Conservation (phyloP, 2,329 filamentous ascomycete genomes). For the Chaetomiaceae sp. region DNA sequence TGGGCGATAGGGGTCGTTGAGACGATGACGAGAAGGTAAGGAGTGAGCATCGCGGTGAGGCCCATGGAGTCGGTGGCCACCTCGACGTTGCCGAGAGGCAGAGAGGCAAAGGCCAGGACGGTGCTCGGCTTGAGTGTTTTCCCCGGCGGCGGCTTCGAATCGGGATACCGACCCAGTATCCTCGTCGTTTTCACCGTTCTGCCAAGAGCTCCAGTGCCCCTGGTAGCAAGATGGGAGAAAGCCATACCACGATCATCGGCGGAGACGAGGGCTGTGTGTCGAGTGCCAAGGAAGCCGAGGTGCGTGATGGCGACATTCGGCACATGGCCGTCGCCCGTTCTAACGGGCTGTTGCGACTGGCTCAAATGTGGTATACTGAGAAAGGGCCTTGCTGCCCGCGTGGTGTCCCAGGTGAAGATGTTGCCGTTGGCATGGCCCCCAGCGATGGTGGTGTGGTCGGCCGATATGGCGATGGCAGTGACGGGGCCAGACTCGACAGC, state of each 20-base stretch:
- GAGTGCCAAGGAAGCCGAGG: slow-evolving; percentile 87
- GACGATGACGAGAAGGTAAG: slow-evolving; percentile 91
- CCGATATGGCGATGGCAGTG: slow-evolving; percentile 82
- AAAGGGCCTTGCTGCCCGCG: slow-evolving; percentile 76
- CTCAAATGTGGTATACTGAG: slow-evolving; percentile 77
- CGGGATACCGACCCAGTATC: slow-evolving; percentile 85
- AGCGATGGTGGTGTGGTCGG: slow-evolving; percentile 87
- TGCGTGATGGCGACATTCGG: slow-evolving; percentile 74
- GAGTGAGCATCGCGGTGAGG: slow-evolving; percentile 89
- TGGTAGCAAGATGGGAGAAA: slow-evolving; percentile 90
- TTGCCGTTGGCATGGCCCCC: slow-evolving; percentile 83
- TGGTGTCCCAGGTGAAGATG: slow-evolving; percentile 96
- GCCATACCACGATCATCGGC: slow-evolving; percentile 96
- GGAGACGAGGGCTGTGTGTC: slow-evolving; percentile 90
- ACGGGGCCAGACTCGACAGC: slow-evolving; percentile 86
- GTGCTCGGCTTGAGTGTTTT: slow-evolving; percentile 84
- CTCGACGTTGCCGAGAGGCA: slow-evolving; percentile 92
- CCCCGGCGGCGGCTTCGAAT: slow-evolving; percentile 53
- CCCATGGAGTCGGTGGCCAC: slow-evolving; percentile 82
- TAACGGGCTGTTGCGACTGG: slow-evolving; percentile 54
- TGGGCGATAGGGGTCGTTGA: slow-evolving; percentile 95
- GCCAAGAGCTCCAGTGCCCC: slow-evolving; percentile 80
- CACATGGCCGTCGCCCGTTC: slow-evolving; percentile 75
- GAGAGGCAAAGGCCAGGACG: slow-evolving; percentile 81
- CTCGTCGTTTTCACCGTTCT: slow-evolving; percentile 83